phyloP scores from a whole-genome alignment of 73 alveolate genomes.

The Paramecium octaurelia region DNA sequence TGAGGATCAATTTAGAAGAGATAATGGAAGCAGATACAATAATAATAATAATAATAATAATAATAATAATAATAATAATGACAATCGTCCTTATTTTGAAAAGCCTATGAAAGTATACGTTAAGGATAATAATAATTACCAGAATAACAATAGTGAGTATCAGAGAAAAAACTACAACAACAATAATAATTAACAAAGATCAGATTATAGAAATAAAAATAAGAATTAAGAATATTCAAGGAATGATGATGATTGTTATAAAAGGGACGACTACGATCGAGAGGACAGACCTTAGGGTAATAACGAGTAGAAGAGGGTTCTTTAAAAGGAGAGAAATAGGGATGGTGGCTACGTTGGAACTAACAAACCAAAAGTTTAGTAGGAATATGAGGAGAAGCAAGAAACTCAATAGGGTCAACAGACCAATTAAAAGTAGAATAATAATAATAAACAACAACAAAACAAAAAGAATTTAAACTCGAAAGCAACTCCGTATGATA shows the following conservation, averaged over 20 bases:
- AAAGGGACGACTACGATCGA: background rate
- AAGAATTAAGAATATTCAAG: background rate
- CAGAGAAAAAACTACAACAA: background rate
- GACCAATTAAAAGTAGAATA: background rate
- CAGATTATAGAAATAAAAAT: background rate
- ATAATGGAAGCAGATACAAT: background rate
- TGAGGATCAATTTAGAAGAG: background rate
- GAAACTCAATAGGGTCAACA: background rate
- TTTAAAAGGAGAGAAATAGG: background rate
- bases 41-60: background rate
- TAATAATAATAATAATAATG: background rate
- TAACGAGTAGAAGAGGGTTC: background rate
- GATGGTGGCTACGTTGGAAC: background rate
- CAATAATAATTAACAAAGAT: background rate
- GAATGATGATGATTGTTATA: background rate
- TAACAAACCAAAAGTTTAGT: background rate
- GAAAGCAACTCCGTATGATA: background rate
- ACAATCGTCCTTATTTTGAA: background rate
- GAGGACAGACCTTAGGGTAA: background rate
- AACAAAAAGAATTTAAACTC: background rate
- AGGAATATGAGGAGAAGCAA: background rate
- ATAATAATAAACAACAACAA: background rate
- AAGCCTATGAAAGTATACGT: background rate
- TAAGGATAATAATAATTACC: background rate
- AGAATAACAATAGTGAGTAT: background rate